Evolutionary conservation across 2,329 filamentous ascomycete species (phyloP), one percentile per base, ranked within the genome.

Genomic region (Venturiaceae sp.): DNA sequence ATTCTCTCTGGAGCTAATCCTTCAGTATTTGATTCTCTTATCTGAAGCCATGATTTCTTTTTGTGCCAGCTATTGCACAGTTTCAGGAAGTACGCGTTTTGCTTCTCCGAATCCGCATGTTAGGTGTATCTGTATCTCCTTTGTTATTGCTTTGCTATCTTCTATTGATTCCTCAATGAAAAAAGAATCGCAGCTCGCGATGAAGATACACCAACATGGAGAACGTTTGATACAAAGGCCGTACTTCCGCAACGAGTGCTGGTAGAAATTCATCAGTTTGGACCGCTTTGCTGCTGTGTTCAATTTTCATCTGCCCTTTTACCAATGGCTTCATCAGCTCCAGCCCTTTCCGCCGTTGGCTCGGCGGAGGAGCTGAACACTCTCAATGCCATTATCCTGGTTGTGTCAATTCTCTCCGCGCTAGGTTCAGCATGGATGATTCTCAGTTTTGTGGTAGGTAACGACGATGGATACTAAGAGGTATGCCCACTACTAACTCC

Each of bases 381-480:
- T 5, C 44, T 50, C 44, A 30, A 30, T 28, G n/a, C 28, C 41
- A 46, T 46, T 21, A 56, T 56, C 44, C 50, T 53, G 13, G 28
- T 26, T 13, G n/a, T 54, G 9, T 36, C 52, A 3, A 33, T 54
- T 21, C 28, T 53, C n/a, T 53, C 50, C 28, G 28, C 50, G 6
- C n/a, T 53, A 13, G 50, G 50, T 19, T 21, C 50, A 34, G 28
- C 4, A 34, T 53, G 50, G 50, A 53, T 53, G 28, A 53, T 53
- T 14, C 30, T 53, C 30, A 53, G 50, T 13, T 53, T 53, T 33
- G 21, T 53, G 4, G 50, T 53, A 23, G 21, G 50, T 19, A 34
- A 11, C n/a, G 4, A 8, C 21, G 50, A 21, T 36, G 19, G 79
- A 9, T 30, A 7, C 14, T 37, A 16, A 28, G 8, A 5, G n/a